Percentiles rank a stretch among this genome's conserved stretches.
Evolutionary conservation across 1,284 basidiomycete genomes (phyloP).

Genomic region (Clitocybe nebularis): DNA sequence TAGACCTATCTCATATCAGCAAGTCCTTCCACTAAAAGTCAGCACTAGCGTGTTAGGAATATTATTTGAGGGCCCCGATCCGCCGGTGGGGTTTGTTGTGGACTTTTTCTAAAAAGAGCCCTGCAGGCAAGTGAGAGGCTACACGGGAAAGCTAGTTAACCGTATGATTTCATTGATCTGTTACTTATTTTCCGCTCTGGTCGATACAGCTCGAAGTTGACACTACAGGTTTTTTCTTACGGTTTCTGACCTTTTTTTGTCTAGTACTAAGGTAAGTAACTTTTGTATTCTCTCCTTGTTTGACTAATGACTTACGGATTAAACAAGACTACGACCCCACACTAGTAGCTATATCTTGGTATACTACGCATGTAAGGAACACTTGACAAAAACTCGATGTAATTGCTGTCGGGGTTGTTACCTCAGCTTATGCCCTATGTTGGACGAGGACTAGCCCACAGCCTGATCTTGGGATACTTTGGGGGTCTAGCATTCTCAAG

Average conservation of each 20-base stretch:
- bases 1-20: slow-evolving; percentile 20
- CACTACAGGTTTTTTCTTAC: slow-evolving; percentile 37
- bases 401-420: no score
- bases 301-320: slow-evolving; percentile 20
- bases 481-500: no score
- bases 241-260: slow-evolving; percentile 42
- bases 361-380: no score
- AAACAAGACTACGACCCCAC: slow-evolving; percentile 28
- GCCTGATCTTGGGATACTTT: no score
- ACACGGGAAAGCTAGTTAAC: slow-evolving; percentile 30
- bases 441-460: no score
- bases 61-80: slow-evolving; percentile 37
- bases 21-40: slow-evolving; percentile 29
- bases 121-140: no score
- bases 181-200: neutral
- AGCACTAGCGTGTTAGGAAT: slow-evolving; percentile 28
- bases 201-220: slow-evolving; percentile 37
- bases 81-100: slow-evolving; percentile 37
- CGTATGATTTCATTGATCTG: neutral
- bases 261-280: slow-evolving; percentile 28
- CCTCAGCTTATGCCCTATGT: no score
- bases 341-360: no score
- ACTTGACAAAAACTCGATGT: no score
- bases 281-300: neutral
- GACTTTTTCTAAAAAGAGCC: no score